Percentiles rank a stretch among this genome's conserved stretches.
These are phyloP conservation scores for Rubroshorea leprosula DNA, from an alignment of 345 rosid genomes.

Conservation along the genomic window DNA sequence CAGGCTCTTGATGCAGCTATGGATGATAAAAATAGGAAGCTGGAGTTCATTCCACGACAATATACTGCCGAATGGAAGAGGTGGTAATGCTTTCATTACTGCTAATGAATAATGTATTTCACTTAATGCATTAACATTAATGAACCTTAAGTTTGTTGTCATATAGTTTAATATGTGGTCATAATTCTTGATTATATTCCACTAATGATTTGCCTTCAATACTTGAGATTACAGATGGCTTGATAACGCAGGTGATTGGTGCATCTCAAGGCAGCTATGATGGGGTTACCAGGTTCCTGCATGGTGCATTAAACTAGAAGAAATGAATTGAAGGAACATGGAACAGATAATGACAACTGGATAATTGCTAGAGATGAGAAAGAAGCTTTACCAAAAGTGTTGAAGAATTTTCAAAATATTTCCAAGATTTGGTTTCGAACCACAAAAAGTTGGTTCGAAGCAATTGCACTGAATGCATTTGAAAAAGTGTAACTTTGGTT, in stretches of 20 bases:
- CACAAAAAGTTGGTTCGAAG: too few relatives aligned
- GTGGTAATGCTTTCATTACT: constrained; percentile 26
- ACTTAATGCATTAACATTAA: too few relatives aligned
- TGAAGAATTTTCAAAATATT: too few relatives aligned
- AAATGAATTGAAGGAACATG: too few relatives aligned
- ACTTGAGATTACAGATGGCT: constrained; percentile 62
- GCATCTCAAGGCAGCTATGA: constrained; percentile 95
- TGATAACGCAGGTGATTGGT: constrained; percentile 95
- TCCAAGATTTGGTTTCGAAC: too few relatives aligned
- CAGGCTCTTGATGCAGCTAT: constrained; percentile 75
- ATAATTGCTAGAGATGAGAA: constrained; percentile 71
- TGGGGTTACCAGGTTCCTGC: constrained; percentile 98
- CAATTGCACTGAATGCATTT: too few relatives aligned
- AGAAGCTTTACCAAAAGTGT: constrained; percentile 48
- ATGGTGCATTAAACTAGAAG: constrained; percentile 79
- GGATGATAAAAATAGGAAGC: constrained; percentile 46
- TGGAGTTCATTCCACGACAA: constrained; percentile 84
- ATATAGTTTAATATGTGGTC: not conserved
- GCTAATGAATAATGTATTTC: not conserved
- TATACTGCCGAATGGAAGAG: constrained; percentile 92
- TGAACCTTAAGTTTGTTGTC: too few relatives aligned
- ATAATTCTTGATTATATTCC: constrained; percentile 5
- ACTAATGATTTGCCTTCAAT: constrained; percentile 4
- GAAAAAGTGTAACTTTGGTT: too few relatives aligned
- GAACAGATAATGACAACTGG: constrained; percentile 83